A percentile compares a stretch with the other conserved stretches of the same genome.
Evolutionary conservation across 345 rosid species (phyloP).

Genomic region (Sonneratia alba): DNA sequence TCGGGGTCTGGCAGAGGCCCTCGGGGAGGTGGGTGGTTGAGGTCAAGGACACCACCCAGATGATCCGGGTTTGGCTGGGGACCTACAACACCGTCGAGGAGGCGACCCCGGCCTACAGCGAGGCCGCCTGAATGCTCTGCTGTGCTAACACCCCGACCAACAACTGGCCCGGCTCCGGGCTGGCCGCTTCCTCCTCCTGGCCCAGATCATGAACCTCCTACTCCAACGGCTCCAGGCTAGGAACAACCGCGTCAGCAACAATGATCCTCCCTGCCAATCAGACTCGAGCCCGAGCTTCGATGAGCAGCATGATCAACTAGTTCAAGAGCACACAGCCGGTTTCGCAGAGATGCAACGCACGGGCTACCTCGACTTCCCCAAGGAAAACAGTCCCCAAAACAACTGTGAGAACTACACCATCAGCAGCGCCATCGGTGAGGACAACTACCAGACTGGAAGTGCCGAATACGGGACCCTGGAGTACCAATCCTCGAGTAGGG

Average conservation of each 20-base stretch:
- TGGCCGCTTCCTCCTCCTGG: constrained; percentile 1
- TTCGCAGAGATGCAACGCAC: neutral
- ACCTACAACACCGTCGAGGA: constrained; percentile 14
- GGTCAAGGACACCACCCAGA: constrained; percentile 16
- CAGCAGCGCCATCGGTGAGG: neutral
- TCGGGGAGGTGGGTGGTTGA: constrained; percentile 15
- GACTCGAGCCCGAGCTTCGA: neutral
- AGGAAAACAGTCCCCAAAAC: neutral
- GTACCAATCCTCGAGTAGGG: constrained; percentile 15
- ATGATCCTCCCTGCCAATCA: neutral
- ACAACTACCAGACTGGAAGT: no score
- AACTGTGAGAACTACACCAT: neutral
- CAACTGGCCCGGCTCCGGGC: constrained; percentile 11
- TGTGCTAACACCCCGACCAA: constrained; percentile 12
- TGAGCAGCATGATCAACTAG: neutral
- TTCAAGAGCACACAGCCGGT: neutral
- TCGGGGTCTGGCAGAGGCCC: constrained; percentile 15
- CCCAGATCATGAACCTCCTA: constrained; percentile 15
- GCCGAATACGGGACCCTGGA: constrained; percentile 13
- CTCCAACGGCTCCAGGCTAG: constrained; percentile 13
- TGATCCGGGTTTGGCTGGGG: constrained; percentile 13
- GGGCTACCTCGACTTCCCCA: constrained; percentile 1
- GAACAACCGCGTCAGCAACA: neutral
- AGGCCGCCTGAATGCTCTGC: constrained; percentile 15
- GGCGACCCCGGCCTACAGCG: constrained; percentile 15